Evolutionary conservation across 345 rosid genomes (phyloP), one percentile per base, ranked within the genome.

Genomic region (Chamaenerion angustifolium): DNA sequence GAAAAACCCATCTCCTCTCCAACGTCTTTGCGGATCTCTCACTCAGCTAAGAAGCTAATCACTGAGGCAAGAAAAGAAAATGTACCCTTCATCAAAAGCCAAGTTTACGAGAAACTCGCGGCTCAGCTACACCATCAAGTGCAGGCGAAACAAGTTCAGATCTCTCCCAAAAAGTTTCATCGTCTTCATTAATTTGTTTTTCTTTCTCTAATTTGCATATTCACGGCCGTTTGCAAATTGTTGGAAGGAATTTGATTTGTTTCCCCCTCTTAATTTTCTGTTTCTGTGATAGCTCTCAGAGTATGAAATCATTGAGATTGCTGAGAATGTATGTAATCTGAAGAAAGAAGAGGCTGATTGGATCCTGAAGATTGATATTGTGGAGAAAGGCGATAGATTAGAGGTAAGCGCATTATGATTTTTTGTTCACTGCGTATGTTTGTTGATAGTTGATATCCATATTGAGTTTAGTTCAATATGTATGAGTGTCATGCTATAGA

Each of bases 271-370:
- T n/a, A n/a, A n/a, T 40, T 17, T 45, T 55, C n/a, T 12, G 41
- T 46, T 14, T 57, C 54, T 35, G 6, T 46, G 63, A 12, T 40
- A 92, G 98, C 71, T 87, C 68, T 74, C 95, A 1, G 98, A 92
- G 82, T 84, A 66, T 56, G 74, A 92, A 59, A 77, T 92, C 42
- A 92, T 92, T 53, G 96, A 83, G 90, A 88, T 85, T 54, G 78
- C 95, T 43, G 95, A 85, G 78, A 88, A 85, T 65, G 82, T 92
- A 12, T 88, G 99, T 54, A 85, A 92, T 66, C 62, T 88, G 80
- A 92, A 92, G 93, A 87, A 88, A 70, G 86, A 74, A 40, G 99
- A 92, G 79, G 85, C 94, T 68, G 99, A 92, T 68, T 92, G 99
- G 99, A 80, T 92, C 40, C 61, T 84, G 57, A 74, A 70, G 79